Percentiles rank a stretch among this genome's conserved stretches.
phyloP scores from a whole-genome alignment of 257 asterid species.

The Solanum rostratum region DNA sequence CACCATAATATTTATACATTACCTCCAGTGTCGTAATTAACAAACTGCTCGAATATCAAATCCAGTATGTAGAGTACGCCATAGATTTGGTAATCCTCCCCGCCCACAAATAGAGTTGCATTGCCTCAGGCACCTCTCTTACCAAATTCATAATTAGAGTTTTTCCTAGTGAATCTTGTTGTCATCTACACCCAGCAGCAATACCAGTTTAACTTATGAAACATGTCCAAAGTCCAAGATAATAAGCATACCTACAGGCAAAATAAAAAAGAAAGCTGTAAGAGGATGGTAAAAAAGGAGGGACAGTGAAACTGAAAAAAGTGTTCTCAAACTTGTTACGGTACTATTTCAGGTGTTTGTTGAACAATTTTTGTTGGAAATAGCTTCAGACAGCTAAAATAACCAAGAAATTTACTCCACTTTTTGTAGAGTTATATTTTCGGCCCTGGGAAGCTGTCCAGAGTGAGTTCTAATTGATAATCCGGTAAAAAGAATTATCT shows the following conservation, averaged over 20 bases:
- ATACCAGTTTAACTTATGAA: not conserved
- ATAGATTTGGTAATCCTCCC: not conserved
- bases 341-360: not conserved
- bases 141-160: not conserved
- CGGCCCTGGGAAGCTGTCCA: not conserved
- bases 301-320: not conserved
- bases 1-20: not conserved
- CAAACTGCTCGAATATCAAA: not conserved
- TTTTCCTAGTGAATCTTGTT: not conserved
- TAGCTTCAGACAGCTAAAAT: not conserved
- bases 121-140: not conserved
- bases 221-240: not conserved
- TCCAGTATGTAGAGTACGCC: not conserved
- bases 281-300: not conserved
- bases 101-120: not conserved
- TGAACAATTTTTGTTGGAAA: not conserved
- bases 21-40: not conserved
- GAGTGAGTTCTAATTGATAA: not conserved
- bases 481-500: not conserved
- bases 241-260: not conserved
- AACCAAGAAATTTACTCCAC: not conserved
- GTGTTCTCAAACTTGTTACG: not conserved
- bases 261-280: not conserved
- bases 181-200: not conserved
- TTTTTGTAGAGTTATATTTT: not conserved